Percentiles rank a stretch among this genome's conserved stretches.
These are phyloP conservation scores for Tremellales sp. DNA, from an alignment of 1,284 basidiomycete species.

Conservation along the genomic window DNA sequence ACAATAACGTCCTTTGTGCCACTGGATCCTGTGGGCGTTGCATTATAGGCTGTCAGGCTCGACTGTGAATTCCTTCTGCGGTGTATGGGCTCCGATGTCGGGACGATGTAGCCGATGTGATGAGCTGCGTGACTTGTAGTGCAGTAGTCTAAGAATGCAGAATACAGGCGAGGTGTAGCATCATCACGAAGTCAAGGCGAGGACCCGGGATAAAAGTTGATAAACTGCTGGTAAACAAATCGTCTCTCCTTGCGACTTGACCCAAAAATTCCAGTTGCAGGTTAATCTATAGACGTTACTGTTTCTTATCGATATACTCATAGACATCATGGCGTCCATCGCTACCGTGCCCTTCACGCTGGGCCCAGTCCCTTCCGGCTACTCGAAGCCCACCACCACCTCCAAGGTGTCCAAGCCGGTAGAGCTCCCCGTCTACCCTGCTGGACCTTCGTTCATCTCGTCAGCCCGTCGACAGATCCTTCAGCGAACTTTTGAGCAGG, in stretches of 20 bases:
- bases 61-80: background rate
- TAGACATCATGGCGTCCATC: slow-evolving; percentile 42
- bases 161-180: too few species aligned
- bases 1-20: slow-evolving; percentile 45
- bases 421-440: slow-evolving; percentile 62
- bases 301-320: too few species aligned
- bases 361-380: slow-evolving; percentile 41
- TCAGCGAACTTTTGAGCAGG: slow-evolving; percentile 71
- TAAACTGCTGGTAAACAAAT: too few species aligned
- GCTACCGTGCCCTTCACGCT: slow-evolving; percentile 46
- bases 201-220: too few species aligned
- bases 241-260: too few species aligned
- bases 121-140: background rate
- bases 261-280: too few species aligned
- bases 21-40: slow-evolving; percentile 34
- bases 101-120: background rate
- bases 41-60: slow-evolving; percentile 13
- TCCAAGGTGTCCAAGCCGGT: slow-evolving; percentile 43
- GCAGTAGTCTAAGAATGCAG: background rate
- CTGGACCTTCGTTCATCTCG: slow-evolving; percentile 76
- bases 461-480: slow-evolving; percentile 71
- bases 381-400: slow-evolving; percentile 38
- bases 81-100: background rate
- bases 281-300: too few species aligned
- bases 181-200: too few species aligned